Base-by-base conservation (phyloP, 306 rosid genomes). In the Corylus heterophylla region DNA sequence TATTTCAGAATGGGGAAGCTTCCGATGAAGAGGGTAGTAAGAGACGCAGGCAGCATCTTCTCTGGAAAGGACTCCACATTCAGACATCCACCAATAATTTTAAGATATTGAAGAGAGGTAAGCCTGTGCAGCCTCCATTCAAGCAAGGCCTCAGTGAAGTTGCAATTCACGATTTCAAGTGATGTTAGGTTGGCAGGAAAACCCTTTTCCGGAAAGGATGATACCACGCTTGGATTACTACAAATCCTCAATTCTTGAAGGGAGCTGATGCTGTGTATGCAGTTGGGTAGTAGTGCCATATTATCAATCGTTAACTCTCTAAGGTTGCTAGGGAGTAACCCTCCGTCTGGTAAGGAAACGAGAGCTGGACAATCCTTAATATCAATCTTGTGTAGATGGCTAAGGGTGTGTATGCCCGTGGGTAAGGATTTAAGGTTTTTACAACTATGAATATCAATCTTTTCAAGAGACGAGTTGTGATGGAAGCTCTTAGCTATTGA, bases 41-140 rank as follows among this genome's bases (percentile, higher is more conserved):
- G 20, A 44, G 81, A 54, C 8, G 76, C 71, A 16, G 76, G 81
- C 25, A 78, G 55, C 70, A 69, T 78, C 20, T 11, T 55, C 58
- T 51, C 63, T 25, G 71, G 63, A 78, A 78, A 78, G 20, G 63
- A 78, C 71, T 45, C 63, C 42, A 50, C 2, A 29, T 55, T 12
- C 54, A 14, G 14, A 63, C 49, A 70, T 75, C n/a, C 52, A 22
- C 73, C 76, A 0, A 0, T 0, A 3, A 79, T 42, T n/a, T 0
- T 0, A 49, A 78, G 69, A 0, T 44, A 1, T 35, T 22, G 35
- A 48, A 83, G 80, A 71, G 68, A 79, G 59, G 71, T 20, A 54
- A 83, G 78, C 52, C 31, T 75, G 67, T 63, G 55, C 68, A 83
- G 54, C 22, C 71, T 71, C 62, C 59, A 64, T n/a, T 45, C 71